These are phyloP conservation scores for Cladobotryum mycophilum DNA, from an alignment of 2,329 filamentous ascomycete genomes.

Conservation along the genomic window DNA sequence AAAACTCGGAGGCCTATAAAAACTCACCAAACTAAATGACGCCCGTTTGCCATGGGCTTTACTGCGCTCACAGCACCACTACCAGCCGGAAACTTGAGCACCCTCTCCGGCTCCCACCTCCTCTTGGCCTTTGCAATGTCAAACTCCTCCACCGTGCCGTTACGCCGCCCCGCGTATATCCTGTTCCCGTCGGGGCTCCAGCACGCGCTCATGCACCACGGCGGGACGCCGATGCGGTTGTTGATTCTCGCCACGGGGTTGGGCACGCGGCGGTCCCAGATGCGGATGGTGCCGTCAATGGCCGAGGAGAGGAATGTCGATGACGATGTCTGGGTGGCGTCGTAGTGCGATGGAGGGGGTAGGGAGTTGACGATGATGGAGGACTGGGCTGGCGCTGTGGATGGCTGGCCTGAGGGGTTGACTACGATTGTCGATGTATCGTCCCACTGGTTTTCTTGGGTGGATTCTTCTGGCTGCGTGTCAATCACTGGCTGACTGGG, in stretches of 20 bases:
- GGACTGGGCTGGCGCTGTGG: conserved; percentile 17
- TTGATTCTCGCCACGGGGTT: conserved; percentile 74
- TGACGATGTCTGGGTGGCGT: conserved; percentile 57
- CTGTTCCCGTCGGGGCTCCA: conserved; percentile 95
- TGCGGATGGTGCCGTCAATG: conserved; percentile 79
- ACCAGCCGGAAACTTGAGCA: conserved; percentile 81
- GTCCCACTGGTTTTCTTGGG: not conserved
- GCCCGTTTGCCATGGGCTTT: conserved; percentile 83
- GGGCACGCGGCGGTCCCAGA: conserved; percentile 81
- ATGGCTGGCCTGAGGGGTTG: conserved; percentile 1
- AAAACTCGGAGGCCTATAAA: not conserved
- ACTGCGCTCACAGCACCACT: conserved; percentile 87
- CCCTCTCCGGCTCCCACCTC: conserved; percentile 66
- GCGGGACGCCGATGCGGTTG: conserved; percentile 69
- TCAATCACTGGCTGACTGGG: not conserved
- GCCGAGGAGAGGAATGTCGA: conserved; percentile 83
- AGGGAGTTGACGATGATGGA: conserved; percentile 29
- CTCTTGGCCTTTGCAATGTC: conserved; percentile 67
- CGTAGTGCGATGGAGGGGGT: conserved; percentile 36
- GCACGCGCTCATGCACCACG: conserved; percentile 96
- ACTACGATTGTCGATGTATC: not conserved
- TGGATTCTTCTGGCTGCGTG: not conserved
- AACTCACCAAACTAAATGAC: conserved; percentile 72
- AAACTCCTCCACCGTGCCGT: conserved; percentile 92
- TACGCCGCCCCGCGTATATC: conserved; percentile 86